Conservation (phyloP, 345 rosid genomes). For the Murraya paniculata region DNA sequence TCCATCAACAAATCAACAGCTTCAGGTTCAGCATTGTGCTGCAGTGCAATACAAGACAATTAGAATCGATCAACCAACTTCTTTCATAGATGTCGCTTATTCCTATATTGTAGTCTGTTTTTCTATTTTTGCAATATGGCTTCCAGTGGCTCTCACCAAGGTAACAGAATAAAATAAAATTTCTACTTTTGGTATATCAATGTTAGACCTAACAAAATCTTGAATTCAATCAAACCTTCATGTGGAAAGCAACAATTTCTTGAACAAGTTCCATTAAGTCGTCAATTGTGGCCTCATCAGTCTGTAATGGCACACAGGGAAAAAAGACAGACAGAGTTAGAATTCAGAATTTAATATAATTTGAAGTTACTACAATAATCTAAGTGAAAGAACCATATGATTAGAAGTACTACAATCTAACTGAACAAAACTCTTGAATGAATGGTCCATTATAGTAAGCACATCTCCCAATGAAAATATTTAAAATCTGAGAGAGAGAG, state of each 20-base stretch:
- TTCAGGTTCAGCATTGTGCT: conserved; percentile 99
- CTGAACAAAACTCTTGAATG: not conserved
- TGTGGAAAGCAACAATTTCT: conserved; percentile 91
- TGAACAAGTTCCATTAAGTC: conserved; percentile 83
- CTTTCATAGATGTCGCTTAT: not conserved
- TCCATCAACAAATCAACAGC: conserved; percentile 98
- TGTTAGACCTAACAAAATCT: not conserved
- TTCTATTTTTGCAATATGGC: not conserved
- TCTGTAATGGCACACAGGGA: conserved; percentile 34
- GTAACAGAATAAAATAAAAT: not conserved
- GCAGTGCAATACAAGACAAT: conserved; percentile 22
- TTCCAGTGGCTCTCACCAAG: not conserved
- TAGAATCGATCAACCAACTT: not conserved
- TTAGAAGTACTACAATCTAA: not conserved
- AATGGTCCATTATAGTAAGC: not conserved
- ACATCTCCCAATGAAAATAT: not conserved
- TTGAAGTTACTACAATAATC: conserved; percentile 1
- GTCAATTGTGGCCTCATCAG: conserved; percentile 56
- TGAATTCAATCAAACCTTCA: conserved; percentile 58
- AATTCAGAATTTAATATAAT: not conserved
- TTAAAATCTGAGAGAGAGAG: not conserved
- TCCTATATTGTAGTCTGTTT: not conserved
- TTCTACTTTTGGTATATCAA: not conserved
- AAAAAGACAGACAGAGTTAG: conserved; percentile 5
- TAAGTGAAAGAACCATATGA: not conserved